Evolutionary conservation across 257 asterid species (phyloP), one percentile per base, ranked within the genome.

Genomic region (Lithospermum erythrorhizon): DNA sequence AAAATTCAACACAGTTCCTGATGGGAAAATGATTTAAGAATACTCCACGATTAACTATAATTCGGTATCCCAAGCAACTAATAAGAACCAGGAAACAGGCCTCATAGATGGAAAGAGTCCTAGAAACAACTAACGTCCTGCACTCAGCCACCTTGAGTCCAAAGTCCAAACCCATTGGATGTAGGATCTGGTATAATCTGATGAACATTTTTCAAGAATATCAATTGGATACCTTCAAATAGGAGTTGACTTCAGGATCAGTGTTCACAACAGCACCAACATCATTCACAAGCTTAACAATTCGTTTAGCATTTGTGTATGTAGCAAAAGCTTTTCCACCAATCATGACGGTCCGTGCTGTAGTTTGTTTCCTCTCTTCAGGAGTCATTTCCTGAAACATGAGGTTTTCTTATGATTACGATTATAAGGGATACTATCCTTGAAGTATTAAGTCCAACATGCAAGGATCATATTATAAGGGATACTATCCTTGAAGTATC

Each of bases 241-340:
- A 79, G 74, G 76, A 68, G 68, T 93, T 93, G 87, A 89, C 85
- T 76, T 84, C 97, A 6, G 97, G 97, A 63, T 89, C 99, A 65
- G 58, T 93, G 79, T 93, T 93, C 53, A 93, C 88, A 70, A 84
- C 94, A 61, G 81, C 89, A 53, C 99, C 97, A 67, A 93, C 99
- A 71, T 93, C 99, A 61, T 82, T 80, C 55, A 93, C 99, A 55
- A 93, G 95, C 82, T 89, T 93, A 55, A 93, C 97, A 72, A 93
- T 93, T 73, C 95, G 76, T 78, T 86, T 93, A 60, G 99, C 99
- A 67, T 93, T 93, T 65, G 96, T 84, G 68, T 93, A 93, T 23
- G 99, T 93, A 5, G 99, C 97, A 67, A 93, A 93, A 25, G 99
- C 99, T 85, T 93, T 93, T 74, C 99, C 99, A 49, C 99, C 99